Percentiles rank a stretch among this genome's conserved stretches.
Conservation (phyloP, 2,329 filamentous ascomycete species). For the Mollisia scopiformis region DNA sequence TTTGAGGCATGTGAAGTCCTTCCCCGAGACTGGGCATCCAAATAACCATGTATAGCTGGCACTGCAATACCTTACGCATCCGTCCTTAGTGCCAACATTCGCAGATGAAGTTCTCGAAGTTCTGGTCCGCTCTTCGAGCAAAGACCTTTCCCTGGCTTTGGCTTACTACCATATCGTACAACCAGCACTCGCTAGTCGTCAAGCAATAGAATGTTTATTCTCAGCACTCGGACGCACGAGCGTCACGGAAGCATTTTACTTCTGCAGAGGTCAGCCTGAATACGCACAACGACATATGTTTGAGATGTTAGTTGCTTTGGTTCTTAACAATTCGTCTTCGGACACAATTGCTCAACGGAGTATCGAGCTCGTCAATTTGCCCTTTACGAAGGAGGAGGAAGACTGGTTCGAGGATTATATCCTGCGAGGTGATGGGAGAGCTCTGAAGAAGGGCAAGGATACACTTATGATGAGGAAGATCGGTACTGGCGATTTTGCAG, state of each 20-base stretch:
- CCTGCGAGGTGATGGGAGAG: constrained; percentile 64
- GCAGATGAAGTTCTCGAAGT: constrained; percentile 78
- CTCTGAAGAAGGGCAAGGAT: constrained; percentile 68
- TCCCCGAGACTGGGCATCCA: constrained; percentile 2
- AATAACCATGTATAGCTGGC: constrained; percentile 53
- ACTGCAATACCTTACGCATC: constrained; percentile 77
- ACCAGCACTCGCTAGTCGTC: constrained; percentile 68
- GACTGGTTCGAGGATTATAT: constrained; percentile 74
- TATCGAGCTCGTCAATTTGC: constrained; percentile 72
- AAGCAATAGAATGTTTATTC: constrained; percentile 69
- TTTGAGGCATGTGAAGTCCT: constrained; percentile 58
- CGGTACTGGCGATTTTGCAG: constrained; percentile 62
- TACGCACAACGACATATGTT: constrained; percentile 66
- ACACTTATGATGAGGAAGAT: constrained; percentile 76
- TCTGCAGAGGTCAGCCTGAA: constrained; percentile 67
- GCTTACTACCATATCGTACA: constrained; percentile 79
- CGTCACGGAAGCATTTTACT: constrained; percentile 74
- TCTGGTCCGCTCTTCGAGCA: constrained; percentile 63
- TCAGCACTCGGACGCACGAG: constrained; percentile 68
- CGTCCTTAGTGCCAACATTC: constrained; percentile 79
- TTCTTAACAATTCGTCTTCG: constrained; percentile 47
- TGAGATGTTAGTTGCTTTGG: constrained; percentile 63
- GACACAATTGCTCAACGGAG: constrained; percentile 56
- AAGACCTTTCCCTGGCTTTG: constrained; percentile 67
- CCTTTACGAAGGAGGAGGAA: constrained; percentile 73